Percentiles rank a stretch among this genome's conserved stretches.
Conservation (phyloP, 2,329 filamentous ascomycete genomes). For the Aspergillus calidoustus region DNA sequence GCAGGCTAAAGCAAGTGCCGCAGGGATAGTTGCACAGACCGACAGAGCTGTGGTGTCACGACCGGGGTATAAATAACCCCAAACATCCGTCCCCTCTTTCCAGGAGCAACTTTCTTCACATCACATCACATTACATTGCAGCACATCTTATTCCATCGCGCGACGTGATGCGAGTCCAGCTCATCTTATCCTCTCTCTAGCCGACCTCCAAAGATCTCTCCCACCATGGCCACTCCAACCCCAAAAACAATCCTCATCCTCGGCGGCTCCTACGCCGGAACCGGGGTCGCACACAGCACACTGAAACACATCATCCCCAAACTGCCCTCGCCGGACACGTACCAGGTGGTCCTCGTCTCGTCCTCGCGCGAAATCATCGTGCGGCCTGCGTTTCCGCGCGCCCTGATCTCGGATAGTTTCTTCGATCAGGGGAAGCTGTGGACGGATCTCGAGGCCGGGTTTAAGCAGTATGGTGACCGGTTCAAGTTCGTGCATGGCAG, state of each 20-base stretch:
- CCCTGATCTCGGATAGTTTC: conserved; percentile 51
- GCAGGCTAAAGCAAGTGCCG: too few species aligned
- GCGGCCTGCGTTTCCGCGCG: conserved; percentile 53
- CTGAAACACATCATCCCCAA: conserved; percentile 57
- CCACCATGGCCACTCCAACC: background rate
- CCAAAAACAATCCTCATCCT: conserved; percentile 51
- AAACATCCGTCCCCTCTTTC: background rate
- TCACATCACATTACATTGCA: too few species aligned
- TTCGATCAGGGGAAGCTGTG: conserved; percentile 54
- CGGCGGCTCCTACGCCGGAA: conserved; percentile 58
- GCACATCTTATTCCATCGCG: too few species aligned
- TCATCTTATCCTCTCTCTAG: too few species aligned
- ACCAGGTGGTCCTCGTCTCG: conserved; percentile 52
- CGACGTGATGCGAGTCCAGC: too few species aligned
- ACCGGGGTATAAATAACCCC: background rate
- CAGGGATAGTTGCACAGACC: background rate
- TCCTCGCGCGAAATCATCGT: conserved; percentile 48
- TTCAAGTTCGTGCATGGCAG: conserved; percentile 53
- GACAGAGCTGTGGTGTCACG: background rate
- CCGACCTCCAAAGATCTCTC: too few species aligned
- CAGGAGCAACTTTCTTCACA: too few species aligned
- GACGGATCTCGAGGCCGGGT: conserved; percentile 42
- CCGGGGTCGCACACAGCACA: conserved; percentile 58
- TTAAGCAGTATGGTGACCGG: conserved; percentile 28
- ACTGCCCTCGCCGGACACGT: conserved; percentile 40